A percentile compares a stretch with the other conserved stretches of the same genome.
These are phyloP conservation scores for Globisporangium acanthophoron DNA, from an alignment of 352 stramenopile species.

Conservation along the genomic window DNA sequence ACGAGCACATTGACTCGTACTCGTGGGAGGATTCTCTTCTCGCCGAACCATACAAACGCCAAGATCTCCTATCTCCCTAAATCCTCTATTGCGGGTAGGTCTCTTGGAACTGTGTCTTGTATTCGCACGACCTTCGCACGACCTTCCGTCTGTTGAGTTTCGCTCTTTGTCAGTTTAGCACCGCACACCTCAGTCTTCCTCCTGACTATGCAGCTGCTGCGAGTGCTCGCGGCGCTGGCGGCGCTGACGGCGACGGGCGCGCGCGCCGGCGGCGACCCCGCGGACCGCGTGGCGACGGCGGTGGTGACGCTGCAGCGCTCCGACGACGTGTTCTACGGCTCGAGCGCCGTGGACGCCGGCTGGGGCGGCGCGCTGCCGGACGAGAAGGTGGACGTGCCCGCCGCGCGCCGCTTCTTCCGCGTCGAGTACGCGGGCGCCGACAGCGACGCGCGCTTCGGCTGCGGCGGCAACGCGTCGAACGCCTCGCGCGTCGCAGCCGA, in stretches of 20 bases:
- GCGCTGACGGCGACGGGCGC: neutral
- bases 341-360: constrained; percentile 32
- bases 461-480: constrained; percentile 24
- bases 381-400: constrained; percentile 37
- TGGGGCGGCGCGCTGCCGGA: constrained; percentile 49
- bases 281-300: constrained; percentile 32
- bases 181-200: no score
- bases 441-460: constrained; percentile 48
- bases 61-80: no score
- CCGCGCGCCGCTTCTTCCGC: constrained; percentile 38
- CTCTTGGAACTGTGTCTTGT: no score
- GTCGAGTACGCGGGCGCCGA: constrained; percentile 40
- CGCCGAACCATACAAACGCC: no score
- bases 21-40: no score
- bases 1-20: no score
- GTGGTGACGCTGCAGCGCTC: constrained; percentile 54
- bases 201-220: neutral
- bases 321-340: constrained; percentile 55
- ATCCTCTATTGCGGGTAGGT: no score
- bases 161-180: no score
- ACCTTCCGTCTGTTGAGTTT: no score
- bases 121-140: no score
- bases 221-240: neutral
- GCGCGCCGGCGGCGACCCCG: constrained; percentile 22
- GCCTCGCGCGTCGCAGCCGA: constrained; percentile 17